A percentile compares a stretch with the other conserved stretches of the same genome.
Evolutionary conservation across 202 grass and related monocot species (phyloP).

Genomic region (Carex arenaria): DNA sequence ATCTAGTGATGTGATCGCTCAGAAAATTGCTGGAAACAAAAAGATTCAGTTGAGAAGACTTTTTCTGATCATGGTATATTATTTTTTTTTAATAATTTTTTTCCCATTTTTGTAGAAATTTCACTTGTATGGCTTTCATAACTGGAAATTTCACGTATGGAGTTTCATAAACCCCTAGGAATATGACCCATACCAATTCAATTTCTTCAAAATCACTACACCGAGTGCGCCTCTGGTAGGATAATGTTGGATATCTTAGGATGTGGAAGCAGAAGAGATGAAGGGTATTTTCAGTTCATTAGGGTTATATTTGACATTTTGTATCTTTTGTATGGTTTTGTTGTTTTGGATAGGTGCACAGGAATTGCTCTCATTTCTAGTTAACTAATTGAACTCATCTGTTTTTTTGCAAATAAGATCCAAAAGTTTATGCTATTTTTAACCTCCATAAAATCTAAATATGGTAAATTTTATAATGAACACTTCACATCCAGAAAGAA

Average conservation of each 20-base stretch:
- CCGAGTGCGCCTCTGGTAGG: not conserved
- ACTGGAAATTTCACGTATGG: not conserved
- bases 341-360: not conserved
- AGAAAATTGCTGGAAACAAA: constrained; percentile 64
- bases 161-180: not conserved
- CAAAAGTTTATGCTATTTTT: not conserved
- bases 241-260: not conserved
- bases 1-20: constrained; percentile 79
- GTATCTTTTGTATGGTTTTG: not conserved
- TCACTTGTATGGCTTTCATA: not conserved
- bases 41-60: constrained; percentile 77
- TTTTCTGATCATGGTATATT: constrained; percentile 64
- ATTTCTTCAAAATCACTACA: not conserved
- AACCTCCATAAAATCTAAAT: not conserved
- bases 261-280: not conserved
- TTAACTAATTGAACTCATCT: not conserved
- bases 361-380: not conserved
- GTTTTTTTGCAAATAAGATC: not conserved
- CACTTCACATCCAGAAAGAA: not conserved
- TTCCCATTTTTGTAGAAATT: not conserved
- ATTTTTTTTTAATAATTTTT: not conserved
- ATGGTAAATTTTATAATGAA: not conserved
- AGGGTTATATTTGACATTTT: not conserved
- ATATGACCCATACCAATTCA: not conserved
- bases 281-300: not conserved